Evolutionary conservation across 1,284 basidiomycete genomes (phyloP).

Genomic region (Vanrija humicola): DNA sequence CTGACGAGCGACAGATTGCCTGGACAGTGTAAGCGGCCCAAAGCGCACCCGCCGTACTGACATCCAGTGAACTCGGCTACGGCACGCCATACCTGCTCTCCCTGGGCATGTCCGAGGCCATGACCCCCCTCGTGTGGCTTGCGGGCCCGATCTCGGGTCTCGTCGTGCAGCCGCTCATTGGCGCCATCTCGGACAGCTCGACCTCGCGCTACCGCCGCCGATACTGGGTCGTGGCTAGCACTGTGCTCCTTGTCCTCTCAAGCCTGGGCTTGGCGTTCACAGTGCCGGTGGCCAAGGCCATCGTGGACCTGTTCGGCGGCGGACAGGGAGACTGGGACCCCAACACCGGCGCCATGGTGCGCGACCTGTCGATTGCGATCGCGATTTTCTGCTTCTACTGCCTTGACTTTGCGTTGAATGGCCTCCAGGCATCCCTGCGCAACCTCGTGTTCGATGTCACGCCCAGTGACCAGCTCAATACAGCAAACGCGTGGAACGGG

Average conservation of each 20-base stretch:
- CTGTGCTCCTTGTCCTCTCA: constrained; percentile 58
- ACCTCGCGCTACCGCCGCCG: constrained; percentile 80
- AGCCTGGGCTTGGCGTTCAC: constrained; percentile 73
- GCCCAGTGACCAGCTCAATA: constrained; percentile 78
- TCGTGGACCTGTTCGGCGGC: constrained; percentile 72
- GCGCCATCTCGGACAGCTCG: constrained; percentile 90
- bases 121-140: constrained; percentile 93
- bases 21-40: constrained; percentile 32
- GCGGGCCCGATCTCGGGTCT: constrained; percentile 83
- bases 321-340: constrained; percentile 90
- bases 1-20: constrained; percentile 30
- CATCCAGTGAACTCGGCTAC: constrained; percentile 59
- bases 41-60: constrained; percentile 4
- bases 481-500: constrained; percentile 97
- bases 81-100: constrained; percentile 88
- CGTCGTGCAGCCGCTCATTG: constrained; percentile 91
- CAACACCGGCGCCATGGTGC: constrained; percentile 59
- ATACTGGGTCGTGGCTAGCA: constrained; percentile 83
- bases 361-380: constrained; percentile 64
- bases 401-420: constrained; percentile 90
- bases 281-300: constrained; percentile 63
- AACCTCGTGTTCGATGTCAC: constrained; percentile 88
- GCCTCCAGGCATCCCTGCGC: constrained; percentile 80
- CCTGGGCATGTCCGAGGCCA: constrained; percentile 82
- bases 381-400: constrained; percentile 90